A percentile compares a stretch with the other conserved stretches of the same genome.
Conservation (phyloP, 176 grass and related monocot genomes). For the Phragmites australis region DNA sequence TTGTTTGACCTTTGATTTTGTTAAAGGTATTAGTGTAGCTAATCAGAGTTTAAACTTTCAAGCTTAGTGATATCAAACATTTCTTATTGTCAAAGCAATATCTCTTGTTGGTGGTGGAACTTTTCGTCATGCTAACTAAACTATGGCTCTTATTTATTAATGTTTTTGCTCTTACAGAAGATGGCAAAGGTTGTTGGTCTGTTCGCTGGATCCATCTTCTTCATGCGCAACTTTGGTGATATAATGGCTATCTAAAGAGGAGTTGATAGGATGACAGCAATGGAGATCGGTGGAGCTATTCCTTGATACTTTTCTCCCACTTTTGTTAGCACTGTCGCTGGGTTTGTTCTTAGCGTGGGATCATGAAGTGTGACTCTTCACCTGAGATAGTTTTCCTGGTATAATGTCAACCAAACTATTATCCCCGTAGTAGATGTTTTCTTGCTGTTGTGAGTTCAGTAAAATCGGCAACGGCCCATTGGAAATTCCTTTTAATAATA, state of each 20-base stretch:
- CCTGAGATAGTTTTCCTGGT: not conserved
- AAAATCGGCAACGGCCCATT: too few species aligned
- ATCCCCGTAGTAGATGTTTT: not conserved
- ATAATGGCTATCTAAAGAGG: slow-evolving; percentile 48
- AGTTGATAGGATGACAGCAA: not conserved
- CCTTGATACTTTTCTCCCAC: not conserved
- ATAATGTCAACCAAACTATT: not conserved
- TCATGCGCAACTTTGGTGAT: slow-evolving; percentile 57
- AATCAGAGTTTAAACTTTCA: not conserved
- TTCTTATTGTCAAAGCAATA: not conserved
- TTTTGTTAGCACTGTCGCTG: not conserved
- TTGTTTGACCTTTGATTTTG: not conserved
- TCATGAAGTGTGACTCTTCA: not conserved
- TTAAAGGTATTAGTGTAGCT: not conserved
- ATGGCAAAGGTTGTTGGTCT: slow-evolving; percentile 47
- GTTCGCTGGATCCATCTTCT: slow-evolving; percentile 54
- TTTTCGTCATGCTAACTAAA: not conserved
- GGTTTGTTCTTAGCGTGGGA: slow-evolving; percentile 14
- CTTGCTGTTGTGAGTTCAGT: not conserved
- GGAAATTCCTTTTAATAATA: too few species aligned
- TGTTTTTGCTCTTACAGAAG: slow-evolving; percentile 36
- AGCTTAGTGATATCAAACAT: not conserved
- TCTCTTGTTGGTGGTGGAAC: not conserved
- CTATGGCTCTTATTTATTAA: not conserved
- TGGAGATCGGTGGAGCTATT: not conserved